Conservation (phyloP, 1,284 basidiomycete species). For the Puccinia hordei region DNA sequence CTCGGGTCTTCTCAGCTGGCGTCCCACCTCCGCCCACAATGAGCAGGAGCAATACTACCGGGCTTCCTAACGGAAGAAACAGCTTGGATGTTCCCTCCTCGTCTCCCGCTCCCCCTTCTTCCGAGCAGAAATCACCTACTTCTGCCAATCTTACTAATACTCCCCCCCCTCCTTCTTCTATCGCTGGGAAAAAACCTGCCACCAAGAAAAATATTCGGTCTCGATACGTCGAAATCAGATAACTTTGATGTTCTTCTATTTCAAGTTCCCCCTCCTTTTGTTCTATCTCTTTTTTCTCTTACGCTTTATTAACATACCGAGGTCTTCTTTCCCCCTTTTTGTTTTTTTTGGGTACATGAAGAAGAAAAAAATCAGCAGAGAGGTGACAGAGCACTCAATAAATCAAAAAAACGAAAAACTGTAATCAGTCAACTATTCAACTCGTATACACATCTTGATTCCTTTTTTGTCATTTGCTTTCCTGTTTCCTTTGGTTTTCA, state of each 20-base stretch:
- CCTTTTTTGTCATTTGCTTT: no score
- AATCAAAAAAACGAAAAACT: no score
- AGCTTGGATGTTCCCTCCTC: not conserved
- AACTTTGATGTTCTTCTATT: not conserved
- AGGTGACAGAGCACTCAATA: no score
- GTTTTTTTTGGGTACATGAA: no score
- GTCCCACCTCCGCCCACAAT: constrained; percentile 2
- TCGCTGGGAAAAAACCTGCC: constrained; percentile 25
- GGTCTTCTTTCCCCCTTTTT: no score
- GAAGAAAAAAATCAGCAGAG: no score
- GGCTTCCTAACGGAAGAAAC: not conserved
- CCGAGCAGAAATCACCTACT: not conserved
- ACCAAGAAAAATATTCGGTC: constrained; percentile 47
- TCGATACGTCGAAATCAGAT: constrained; percentile 50
- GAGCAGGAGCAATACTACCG: constrained; percentile 1
- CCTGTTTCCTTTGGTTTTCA: no score
- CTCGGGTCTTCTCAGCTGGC: not conserved
- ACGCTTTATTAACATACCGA: no score
- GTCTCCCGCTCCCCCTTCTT: not conserved
- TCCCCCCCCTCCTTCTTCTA: constrained; percentile 11
- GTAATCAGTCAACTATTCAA: no score
- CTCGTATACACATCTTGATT: no score
- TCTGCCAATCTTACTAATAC: not conserved
- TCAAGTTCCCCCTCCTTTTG: not conserved
- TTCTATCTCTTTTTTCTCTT: not conserved